Percentiles rank a stretch among this genome's conserved stretches.
phyloP scores from a whole-genome alignment of 2,329 filamentous ascomycete species.

The Pseudodiploospora longispora region DNA sequence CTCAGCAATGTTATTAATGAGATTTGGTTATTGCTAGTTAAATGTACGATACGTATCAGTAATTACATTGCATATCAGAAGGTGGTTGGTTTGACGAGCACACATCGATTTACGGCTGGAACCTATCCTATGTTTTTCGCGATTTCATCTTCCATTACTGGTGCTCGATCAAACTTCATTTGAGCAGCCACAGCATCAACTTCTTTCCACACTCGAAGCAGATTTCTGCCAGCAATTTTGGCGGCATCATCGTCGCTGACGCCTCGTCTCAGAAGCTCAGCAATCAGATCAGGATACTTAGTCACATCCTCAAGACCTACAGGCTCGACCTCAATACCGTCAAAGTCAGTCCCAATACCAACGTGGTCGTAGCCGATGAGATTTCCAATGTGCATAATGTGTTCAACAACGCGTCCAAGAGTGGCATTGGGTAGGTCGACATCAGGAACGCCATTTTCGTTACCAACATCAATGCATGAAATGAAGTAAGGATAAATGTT shows the following conservation, averaged over 20 bases:
- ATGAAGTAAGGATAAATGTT: constrained; percentile 83
- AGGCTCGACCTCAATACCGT: constrained; percentile 63
- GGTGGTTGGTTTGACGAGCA: too few relatives aligned
- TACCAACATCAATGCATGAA: constrained; percentile 56
- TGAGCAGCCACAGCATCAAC: constrained; percentile 63
- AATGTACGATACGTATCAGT: too few relatives aligned
- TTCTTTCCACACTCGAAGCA: constrained; percentile 76
- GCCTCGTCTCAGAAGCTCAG: constrained; percentile 63
- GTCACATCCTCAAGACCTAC: constrained; percentile 75
- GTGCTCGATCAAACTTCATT: constrained; percentile 52
- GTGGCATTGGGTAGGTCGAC: constrained; percentile 62
- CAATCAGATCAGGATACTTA: constrained; percentile 71
- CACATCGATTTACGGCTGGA: too few relatives aligned
- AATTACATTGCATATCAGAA: too few relatives aligned
- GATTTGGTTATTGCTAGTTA: too few relatives aligned
- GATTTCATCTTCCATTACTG: constrained; percentile 44
- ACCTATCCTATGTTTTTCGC: not conserved
- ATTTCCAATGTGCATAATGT: constrained; percentile 75
- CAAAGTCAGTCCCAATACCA: constrained; percentile 83
- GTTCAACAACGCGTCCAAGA: constrained; percentile 66
- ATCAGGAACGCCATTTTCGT: constrained; percentile 57
- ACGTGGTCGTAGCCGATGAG: constrained; percentile 82
- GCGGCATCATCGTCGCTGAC: constrained; percentile 65
- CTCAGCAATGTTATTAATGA: too few relatives aligned
- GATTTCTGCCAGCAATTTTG: constrained; percentile 71